Conservation (phyloP, 2,329 filamentous ascomycete genomes). For the Ascochyta lentis region DNA sequence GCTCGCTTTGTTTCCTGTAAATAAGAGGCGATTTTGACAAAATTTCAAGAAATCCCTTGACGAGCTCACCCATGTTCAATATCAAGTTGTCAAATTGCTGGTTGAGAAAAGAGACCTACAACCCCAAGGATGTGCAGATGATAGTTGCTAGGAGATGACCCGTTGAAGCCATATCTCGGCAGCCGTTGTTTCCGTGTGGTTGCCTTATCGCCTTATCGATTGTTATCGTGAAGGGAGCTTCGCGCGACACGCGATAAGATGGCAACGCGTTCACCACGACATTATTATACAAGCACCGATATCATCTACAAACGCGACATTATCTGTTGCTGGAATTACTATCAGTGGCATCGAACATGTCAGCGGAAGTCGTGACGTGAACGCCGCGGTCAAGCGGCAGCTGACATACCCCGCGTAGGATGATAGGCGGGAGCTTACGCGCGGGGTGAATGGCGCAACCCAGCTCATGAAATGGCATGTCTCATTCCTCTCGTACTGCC, state of each 20-base stretch:
- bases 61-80: no score
- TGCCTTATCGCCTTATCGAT: conserved; percentile 32
- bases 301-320: background rate
- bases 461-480: conserved; percentile 7
- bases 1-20: no score
- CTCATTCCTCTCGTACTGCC: conserved; percentile 1
- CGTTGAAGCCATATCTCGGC: no score
- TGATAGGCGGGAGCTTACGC: conserved; percentile 36
- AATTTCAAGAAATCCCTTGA: no score
- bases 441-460: conserved; percentile 29
- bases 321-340: background rate
- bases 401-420: conserved; percentile 32
- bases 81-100: no score
- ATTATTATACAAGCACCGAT: background rate
- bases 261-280: background rate
- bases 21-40: no score
- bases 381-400: conserved; percentile 29
- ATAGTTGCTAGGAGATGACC: no score
- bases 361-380: conserved; percentile 18
- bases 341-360: background rate
- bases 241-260: conserved; percentile 2
- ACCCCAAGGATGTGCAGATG: no score
- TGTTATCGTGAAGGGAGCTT: conserved; percentile 6
- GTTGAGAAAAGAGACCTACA: no score
- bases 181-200: conserved; percentile 1